Evolutionary conservation across 2,329 filamentous ascomycete species (phyloP).

Genomic region (Apiospora koreana): DNA sequence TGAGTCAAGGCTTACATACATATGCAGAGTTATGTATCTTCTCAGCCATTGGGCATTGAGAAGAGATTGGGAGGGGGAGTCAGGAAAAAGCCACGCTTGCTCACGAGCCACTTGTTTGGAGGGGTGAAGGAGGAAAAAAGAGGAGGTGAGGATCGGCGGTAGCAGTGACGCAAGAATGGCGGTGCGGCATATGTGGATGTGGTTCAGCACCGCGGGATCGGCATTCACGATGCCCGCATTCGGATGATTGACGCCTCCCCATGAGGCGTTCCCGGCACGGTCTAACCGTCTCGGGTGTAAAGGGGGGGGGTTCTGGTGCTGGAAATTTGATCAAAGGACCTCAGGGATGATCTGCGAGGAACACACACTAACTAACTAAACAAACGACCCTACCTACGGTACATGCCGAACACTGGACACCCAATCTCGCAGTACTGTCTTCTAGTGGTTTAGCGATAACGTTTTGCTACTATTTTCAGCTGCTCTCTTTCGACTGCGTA

Average conservation of each 20-base stretch:
- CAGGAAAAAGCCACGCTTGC: background rate
- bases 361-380: too few species aligned
- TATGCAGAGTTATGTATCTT: background rate
- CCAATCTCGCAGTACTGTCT: background rate
- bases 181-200: background rate
- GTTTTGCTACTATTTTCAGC: background rate
- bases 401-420: background rate
- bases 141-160: background rate
- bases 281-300: background rate
- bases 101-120: background rate
- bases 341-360: background rate
- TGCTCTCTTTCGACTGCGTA: background rate
- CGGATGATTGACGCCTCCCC: background rate
- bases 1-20: background rate
- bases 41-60: background rate
- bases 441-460: background rate
- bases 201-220: background rate
- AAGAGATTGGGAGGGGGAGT: background rate
- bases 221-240: background rate
- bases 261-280: background rate
- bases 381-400: background rate
- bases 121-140: background rate
- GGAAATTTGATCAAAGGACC: background rate
- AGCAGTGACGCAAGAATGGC: conserved; percentile 8
- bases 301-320: background rate